Percentiles rank a stretch among this genome's conserved stretches.
These are phyloP conservation scores for Porodaedalea pini DNA, from an alignment of 1,284 basidiomycete species.

Conservation along the genomic window DNA sequence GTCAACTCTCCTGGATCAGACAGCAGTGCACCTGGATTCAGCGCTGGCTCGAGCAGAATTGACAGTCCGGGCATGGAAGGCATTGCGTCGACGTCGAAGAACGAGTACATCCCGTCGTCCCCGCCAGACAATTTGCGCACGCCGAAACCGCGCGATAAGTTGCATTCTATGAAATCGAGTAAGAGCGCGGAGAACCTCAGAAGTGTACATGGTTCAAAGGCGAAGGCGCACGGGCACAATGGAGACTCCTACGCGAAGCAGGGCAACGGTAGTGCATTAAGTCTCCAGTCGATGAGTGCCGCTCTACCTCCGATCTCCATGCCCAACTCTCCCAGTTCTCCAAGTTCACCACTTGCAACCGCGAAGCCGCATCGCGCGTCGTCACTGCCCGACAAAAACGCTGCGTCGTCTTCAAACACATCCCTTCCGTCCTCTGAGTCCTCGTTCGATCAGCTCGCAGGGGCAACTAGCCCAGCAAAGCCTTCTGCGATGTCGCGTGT, in stretches of 20 bases:
- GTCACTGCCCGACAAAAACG: constrained; percentile 6
- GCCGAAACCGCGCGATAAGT: constrained; percentile 34
- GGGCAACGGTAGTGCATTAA: constrained; percentile 51
- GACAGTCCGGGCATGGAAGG: constrained; percentile 43
- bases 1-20: constrained; percentile 25
- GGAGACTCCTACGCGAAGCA: constrained; percentile 24
- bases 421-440: constrained; percentile 19
- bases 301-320: constrained; percentile 25
- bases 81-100: constrained; percentile 30
- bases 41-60: constrained; percentile 25
- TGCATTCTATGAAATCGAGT: constrained; percentile 45
- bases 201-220: background rate
- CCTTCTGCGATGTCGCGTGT: constrained; percentile 17
- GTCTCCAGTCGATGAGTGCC: constrained; percentile 43
- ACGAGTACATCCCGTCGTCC: constrained; percentile 24
- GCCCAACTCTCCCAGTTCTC: constrained; percentile 21
- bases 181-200: constrained; percentile 57
- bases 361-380: constrained; percentile 8
- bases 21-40: constrained; percentile 26
- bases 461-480: constrained; percentile 19
- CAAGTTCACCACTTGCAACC: background rate
- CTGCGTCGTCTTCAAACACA: constrained; percentile 10
- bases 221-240: constrained; percentile 4
- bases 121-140: constrained; percentile 23
- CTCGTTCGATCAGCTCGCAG: constrained; percentile 23